phyloP scores from a whole-genome alignment of 1,284 basidiomycete species.

The Gastroboletus turbinatus region DNA sequence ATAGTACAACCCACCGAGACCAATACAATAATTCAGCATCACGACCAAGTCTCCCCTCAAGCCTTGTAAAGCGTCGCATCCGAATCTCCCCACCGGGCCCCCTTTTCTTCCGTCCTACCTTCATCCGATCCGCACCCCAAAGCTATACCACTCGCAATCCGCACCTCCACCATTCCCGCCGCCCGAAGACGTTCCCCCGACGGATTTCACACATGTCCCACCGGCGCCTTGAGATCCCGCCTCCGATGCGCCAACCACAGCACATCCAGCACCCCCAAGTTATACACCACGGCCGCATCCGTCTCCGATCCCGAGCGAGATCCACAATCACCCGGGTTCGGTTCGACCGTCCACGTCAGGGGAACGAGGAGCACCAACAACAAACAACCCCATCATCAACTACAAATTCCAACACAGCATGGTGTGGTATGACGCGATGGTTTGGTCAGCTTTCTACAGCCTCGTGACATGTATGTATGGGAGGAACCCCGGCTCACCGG shows the following conservation, averaged over 20 bases:
- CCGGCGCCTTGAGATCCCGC: not conserved
- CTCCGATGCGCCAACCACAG: conserved; percentile 2
- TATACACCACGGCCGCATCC: not conserved
- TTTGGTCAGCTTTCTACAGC: not conserved
- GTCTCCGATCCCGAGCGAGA: not conserved
- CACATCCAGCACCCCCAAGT: not conserved
- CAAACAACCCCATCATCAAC: not conserved
- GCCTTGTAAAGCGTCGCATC: not conserved
- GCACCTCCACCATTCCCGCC: not conserved
- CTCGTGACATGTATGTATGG: not conserved
- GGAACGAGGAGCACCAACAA: not conserved
- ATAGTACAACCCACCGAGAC: not conserved
- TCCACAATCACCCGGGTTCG: not conserved
- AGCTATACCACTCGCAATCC: not conserved
- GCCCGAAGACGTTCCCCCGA: not conserved
- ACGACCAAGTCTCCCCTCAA: not conserved
- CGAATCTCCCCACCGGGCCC: not conserved
- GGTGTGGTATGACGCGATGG: not conserved
- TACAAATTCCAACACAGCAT: not conserved
- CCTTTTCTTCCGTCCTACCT: not conserved
- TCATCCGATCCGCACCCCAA: not conserved
- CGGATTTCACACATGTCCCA: not conserved
- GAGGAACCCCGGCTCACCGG: not conserved
- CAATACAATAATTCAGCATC: not conserved
- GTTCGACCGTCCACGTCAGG: not conserved